Base-by-base conservation (phyloP, 371 early-diverging fungal species). In the Batkoa obscura region DNA sequence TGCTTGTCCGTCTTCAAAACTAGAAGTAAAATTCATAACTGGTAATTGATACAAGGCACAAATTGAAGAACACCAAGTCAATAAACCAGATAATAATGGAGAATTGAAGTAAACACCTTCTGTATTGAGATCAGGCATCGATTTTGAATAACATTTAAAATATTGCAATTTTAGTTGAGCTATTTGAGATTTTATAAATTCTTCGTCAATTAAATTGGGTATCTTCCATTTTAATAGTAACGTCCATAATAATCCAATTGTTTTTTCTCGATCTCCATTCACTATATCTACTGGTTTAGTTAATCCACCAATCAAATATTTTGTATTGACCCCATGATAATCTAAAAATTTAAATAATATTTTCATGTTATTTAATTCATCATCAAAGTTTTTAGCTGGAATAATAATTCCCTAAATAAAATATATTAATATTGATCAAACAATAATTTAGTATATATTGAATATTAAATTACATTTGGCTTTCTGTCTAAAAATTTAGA, bases 231-330 rank as follows among this genome's bases (percentile, higher is more conserved):
- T 60, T 43, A 63, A 52, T 39, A 66, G 61, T 43, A 68, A 41
- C 23, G 61, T 64, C 68, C 68, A 68, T 2, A 68, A 42, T 8
- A 68, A 55, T 2, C 64, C 68, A 54, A 68, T 63, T 1, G 66
- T 68, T 56, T 68, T 68, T 48, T 68, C 64, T 6, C 68, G 66
- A 23, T 68, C 62, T 4, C 68, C 68, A 33, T 66, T 60, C 1
- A 64, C 68, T 34, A 68, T 61, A 33, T 65, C 66, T 9, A 60
- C 52, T 37, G 68, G 47, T 13, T n/a, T 47, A 17, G 66, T 63
- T 10, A 58, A 37, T 15, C 66, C 66, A 9, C 62, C 61, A n/a
- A 63, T 56, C 13, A 62, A 60, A 34, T 60, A 63, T 31, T 64
- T 63, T 39, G 64, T 10, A 0, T 60, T 49, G 30, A 68, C 58